A percentile compares a stretch with the other conserved stretches of the same genome.
These are phyloP conservation scores for Pleurotus giganteus DNA, from an alignment of 768 basidiomycete species.

Conservation along the genomic window DNA sequence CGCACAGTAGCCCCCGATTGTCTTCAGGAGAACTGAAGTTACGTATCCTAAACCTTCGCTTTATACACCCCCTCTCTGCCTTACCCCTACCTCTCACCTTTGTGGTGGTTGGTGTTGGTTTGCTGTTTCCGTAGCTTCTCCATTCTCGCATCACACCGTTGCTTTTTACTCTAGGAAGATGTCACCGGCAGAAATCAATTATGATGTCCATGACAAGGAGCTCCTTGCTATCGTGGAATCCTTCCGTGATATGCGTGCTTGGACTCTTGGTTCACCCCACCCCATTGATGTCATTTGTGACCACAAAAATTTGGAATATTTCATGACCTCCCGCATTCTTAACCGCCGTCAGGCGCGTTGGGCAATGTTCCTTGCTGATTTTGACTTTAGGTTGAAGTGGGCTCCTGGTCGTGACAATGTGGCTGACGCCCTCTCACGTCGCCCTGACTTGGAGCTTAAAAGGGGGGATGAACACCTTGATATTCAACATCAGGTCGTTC, in stretches of 20 bases:
- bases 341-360: conserved; percentile 46
- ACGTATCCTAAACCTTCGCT: no score
- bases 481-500: conserved; percentile 24
- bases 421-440: conserved; percentile 28
- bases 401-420: conserved; percentile 25
- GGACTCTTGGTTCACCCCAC: conserved; percentile 24
- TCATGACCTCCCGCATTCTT: conserved; percentile 31
- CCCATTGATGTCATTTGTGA: conserved; percentile 24
- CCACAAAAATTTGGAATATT: no score
- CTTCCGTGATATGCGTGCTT: conserved; percentile 30
- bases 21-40: no score
- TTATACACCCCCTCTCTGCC: no score
- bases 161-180: conserved; percentile 33
- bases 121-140: no score
- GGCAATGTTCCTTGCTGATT: conserved; percentile 40
- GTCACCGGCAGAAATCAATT: conserved; percentile 27
- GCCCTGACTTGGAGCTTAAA: conserved; percentile 20
- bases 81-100: no score
- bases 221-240: conserved; percentile 41
- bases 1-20: no score
- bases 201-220: no score
- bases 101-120: no score
- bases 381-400: conserved; percentile 30
- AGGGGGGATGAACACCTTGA: conserved; percentile 20
- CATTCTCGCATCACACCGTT: no score